Evolutionary conservation across 1,284 basidiomycete genomes (phyloP).

Genomic region (Ceratobasidium papillatum): DNA sequence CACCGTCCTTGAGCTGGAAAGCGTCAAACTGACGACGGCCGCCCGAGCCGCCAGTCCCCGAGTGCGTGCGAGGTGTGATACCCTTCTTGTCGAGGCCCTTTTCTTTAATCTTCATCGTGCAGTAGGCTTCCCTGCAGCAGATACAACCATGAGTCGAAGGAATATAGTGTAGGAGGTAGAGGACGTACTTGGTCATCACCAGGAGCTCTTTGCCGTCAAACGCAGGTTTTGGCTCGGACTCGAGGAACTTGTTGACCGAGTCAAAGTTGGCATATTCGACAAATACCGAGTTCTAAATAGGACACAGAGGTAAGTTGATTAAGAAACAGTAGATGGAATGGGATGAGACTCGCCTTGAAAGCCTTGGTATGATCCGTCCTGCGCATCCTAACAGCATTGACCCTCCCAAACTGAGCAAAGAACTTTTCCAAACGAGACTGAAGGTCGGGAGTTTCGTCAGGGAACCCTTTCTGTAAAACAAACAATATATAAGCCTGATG

Average conservation of each 20-base stretch:
- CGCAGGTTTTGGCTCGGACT: constrained; percentile 78
- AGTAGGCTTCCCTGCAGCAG: constrained; percentile 79
- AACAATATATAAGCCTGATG: constrained; percentile 2
- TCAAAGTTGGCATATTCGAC: constrained; percentile 85
- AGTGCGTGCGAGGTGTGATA: constrained; percentile 58
- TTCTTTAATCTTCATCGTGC: constrained; percentile 97
- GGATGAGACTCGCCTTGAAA: constrained; percentile 73
- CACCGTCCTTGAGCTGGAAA: constrained; percentile 76
- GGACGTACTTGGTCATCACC: constrained; percentile 84
- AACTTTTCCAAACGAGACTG: constrained; percentile 85
- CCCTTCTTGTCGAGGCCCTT: constrained; percentile 77
- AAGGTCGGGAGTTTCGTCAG: constrained; percentile 72
- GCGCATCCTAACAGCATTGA: constrained; percentile 89
- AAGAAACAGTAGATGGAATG: not conserved
- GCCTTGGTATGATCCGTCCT: constrained; percentile 72
- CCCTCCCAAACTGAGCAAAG: constrained; percentile 83
- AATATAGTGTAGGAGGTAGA: not conserved
- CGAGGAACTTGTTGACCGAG: constrained; percentile 79
- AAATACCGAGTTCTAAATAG: constrained; percentile 85
- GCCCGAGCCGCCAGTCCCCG: constrained; percentile 46
- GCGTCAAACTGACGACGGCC: constrained; percentile 76
- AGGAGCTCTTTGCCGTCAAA: constrained; percentile 80
- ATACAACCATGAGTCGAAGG: not conserved
- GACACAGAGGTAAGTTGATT: not conserved
- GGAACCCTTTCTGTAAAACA: constrained; percentile 83